Evolutionary conservation across 2,329 filamentous ascomycete genomes (phyloP).

Genomic region (Massarina eburnea): DNA sequence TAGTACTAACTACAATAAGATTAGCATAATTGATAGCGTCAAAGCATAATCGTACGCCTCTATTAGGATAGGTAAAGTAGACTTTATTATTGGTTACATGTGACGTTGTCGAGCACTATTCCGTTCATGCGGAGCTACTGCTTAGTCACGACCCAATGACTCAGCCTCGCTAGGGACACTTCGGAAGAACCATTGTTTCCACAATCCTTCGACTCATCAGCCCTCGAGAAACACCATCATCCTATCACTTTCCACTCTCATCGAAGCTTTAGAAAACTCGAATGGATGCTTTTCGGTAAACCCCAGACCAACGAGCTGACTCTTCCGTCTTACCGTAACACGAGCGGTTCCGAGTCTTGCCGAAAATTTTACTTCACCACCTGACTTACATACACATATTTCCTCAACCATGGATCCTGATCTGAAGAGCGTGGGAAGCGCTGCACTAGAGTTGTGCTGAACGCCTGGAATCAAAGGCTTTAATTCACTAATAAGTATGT

Average conservation of each 20-base stretch:
- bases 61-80: too few relatives aligned
- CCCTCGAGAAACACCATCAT: background rate
- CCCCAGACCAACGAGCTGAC: constrained; percentile 1
- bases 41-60: too few relatives aligned
- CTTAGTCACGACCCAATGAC: background rate
- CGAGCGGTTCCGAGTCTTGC: constrained; percentile 15
- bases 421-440: constrained; percentile 8
- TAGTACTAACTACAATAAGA: too few relatives aligned
- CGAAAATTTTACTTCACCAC: constrained; percentile 17
- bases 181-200: constrained; percentile 1
- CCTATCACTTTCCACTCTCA: background rate
- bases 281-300: too few relatives aligned
- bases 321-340: constrained; percentile 15
- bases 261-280: background rate
- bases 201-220: background rate
- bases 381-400: background rate
- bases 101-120: too few relatives aligned
- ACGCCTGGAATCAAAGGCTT: background rate
- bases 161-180: background rate
- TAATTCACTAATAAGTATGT: constrained; percentile 6
- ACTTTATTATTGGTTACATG: too few relatives aligned
- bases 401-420: constrained; percentile 15
- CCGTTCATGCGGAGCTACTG: background rate
- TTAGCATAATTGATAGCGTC: too few relatives aligned
- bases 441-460: constrained; percentile 8